Evolutionary conservation across 495 filamentous ascomycete species (phyloP), one percentile per base, ranked within the genome.

Genomic region (Mycothermus thermophilus): DNA sequence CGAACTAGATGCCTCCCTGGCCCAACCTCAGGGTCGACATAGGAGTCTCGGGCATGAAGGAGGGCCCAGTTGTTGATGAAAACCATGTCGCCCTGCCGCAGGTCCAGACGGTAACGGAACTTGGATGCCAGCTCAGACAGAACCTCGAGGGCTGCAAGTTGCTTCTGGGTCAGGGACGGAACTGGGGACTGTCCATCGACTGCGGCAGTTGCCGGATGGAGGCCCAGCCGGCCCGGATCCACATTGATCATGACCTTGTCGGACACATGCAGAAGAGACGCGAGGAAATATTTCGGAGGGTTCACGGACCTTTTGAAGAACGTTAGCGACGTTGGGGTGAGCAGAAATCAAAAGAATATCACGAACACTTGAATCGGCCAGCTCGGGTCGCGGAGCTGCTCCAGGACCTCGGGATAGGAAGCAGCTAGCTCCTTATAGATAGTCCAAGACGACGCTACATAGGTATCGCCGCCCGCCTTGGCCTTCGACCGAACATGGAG

Each of bases 21-120:
- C 7, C 42, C 38, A 11, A 35, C 32, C 10, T 32, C 30, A 2
- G 44, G 34, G 38, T 72, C 66, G 21, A 48, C 31, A 40, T 71
- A 75, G 2, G 55, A 41, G 22, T 66, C 62, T 2, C 72, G 59
- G 12, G 60, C 69, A 51, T 82, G 77, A 32, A 80, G 62, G 5
- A 75, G 47, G 4, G 58, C 58, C 17, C 75, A 57, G 37, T 82
- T 80, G 44, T 80, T 77, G 40, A 78, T 58, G 40, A 75, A 73
- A 25, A 74, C 51, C 11, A 80, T 57, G 48, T 82, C 76, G 0
- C 75, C 77, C 5, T 58, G 55, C 32, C 64, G 56, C 16, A 71
- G 63, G 16, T 69, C 53, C 4, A 80, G 46, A 13, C 19, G 43
- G 5, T 60, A 28, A 4, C 54, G 54, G 25, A 62, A 39, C 27